Base-by-base conservation (phyloP, 2,329 filamentous ascomycete species). In the Lachnellula cervina region DNA sequence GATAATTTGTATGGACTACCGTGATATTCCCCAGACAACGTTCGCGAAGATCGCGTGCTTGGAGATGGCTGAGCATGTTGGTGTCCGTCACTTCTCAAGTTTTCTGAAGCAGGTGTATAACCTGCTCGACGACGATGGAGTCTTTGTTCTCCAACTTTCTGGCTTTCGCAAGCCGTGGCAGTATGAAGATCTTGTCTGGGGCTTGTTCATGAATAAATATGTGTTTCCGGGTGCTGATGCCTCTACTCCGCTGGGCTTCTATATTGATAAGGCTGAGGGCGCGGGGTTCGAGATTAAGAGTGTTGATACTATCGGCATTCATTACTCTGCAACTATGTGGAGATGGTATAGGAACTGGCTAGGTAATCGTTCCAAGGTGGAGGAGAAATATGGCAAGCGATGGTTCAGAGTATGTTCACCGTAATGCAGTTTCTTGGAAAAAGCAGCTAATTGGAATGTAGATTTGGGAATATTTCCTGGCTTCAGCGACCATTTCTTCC, bases 191-290 rank as follows among this genome's bases (percentile, higher is more conserved):
- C 82, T 97, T 50, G 89, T 93, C 73, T 97, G 94, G 94, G 94
- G 94, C 72, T 81, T 97, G 46, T 97, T 97, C 82, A 96, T 97
- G 91, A 97, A 97, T 86, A 97, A 96, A 79, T 96, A 97, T 75
- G 81, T 97, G 73, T 97, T 97, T 83, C 94, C 92, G 35, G 94
- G 94, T 71, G 94, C 94, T 51, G 94, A 97, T 71, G 94, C 94
- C 51, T 96, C 90, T 43, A 96, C 91, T 57, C 94, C 94, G 51
- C 84, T 99, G 48, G 90, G 90, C 64, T 94, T 87, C 75, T 89
- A 94, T 67, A 79, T 96, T 66, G 84, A 91, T 73, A 85, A 84
- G 70, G 82, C 96, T 19, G 93, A 99, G 77, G 86, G 81, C 55
- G 87, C 89, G 60, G 90, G 90, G 35, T 95, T 90, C 67, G 94